These are phyloP conservation scores for Gelatoporia subvermispora DNA, from an alignment of 768 basidiomycete genomes.

Conservation along the genomic window DNA sequence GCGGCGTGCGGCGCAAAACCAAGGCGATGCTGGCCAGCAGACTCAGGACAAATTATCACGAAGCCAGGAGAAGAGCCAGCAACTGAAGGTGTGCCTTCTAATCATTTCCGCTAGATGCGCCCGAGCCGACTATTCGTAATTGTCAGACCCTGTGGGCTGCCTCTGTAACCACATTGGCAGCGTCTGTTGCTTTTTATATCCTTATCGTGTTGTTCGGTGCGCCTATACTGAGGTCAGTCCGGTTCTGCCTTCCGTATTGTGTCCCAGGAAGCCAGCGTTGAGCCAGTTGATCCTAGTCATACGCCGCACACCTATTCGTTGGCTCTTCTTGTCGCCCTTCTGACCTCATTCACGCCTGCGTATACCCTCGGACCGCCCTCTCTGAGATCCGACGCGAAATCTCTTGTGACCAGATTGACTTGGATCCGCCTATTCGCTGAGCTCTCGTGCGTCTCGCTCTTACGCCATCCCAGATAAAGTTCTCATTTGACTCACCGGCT, in stretches of 20 bases:
- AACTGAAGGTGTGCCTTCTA: constrained; percentile 8
- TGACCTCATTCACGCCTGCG: constrained; percentile 62
- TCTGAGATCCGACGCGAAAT: constrained; percentile 27
- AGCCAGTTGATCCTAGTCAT: constrained; percentile 32
- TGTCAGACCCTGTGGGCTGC: constrained; percentile 48
- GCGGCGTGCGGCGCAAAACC: neutral
- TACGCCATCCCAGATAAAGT: constrained; percentile 44
- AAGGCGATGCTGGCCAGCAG: constrained; percentile 2
- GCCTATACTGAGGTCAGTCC: constrained; percentile 51
- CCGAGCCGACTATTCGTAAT: too few relatives aligned
- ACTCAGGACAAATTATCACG: constrained; percentile 13
- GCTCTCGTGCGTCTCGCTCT: constrained; percentile 62
- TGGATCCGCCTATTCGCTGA: constrained; percentile 83
- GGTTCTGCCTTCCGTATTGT: neutral
- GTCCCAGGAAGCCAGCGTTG: neutral
- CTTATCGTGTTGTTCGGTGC: constrained; percentile 71
- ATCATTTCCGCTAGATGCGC: too few relatives aligned
- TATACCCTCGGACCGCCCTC: constrained; percentile 66
- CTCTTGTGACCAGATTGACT: constrained; percentile 52
- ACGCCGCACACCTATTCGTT: constrained; percentile 61
- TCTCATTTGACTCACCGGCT: neutral
- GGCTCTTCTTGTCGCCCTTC: constrained; percentile 59
- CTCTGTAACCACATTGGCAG: constrained; percentile 45
- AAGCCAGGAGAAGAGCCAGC: constrained; percentile 10
- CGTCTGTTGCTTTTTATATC: constrained; percentile 42